Percentiles rank a stretch among this genome's conserved stretches.
Evolutionary conservation across 2,329 filamentous ascomycete species (phyloP).

Genomic region (Ustulina deusta): DNA sequence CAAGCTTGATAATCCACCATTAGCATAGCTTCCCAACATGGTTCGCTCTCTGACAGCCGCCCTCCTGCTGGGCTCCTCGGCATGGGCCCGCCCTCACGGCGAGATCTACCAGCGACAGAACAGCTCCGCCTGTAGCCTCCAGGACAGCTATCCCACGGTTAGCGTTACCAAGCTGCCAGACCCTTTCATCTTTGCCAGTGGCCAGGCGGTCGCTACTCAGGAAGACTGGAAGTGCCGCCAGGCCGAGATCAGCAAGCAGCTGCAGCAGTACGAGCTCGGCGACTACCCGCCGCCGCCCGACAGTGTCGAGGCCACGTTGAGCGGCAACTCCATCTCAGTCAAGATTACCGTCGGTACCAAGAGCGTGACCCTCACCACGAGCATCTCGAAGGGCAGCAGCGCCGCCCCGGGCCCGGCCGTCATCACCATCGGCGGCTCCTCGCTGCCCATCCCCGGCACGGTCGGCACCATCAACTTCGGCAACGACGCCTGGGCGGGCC

Average conservation of each 20-base stretch:
- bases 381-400: slow-evolving; percentile 60
- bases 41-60: slow-evolving; percentile 45
- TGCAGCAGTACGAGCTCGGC: slow-evolving; percentile 65
- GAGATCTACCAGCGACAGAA: slow-evolving; percentile 56
- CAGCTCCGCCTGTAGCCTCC: slow-evolving; percentile 51
- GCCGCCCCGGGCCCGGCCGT: slow-evolving; percentile 66
- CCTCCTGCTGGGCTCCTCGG: slow-evolving; percentile 53
- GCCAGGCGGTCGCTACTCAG: slow-evolving; percentile 59
- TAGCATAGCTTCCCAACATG: slow-evolving; percentile 42
- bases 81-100: slow-evolving; percentile 45
- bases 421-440: slow-evolving; percentile 66
- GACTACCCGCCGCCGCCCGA: slow-evolving; percentile 60
- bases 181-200: slow-evolving; percentile 61
- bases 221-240: slow-evolving; percentile 62
- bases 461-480: slow-evolving; percentile 70
- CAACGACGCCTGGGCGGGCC: slow-evolving; percentile 68
- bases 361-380: slow-evolving; percentile 59
- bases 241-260: slow-evolving; percentile 60
- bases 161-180: slow-evolving; percentile 58
- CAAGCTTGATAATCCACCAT: slow-evolving; percentile 4
- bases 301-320: slow-evolving; percentile 59
- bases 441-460: slow-evolving; percentile 65
- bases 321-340: slow-evolving; percentile 58
- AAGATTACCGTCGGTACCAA: slow-evolving; percentile 59
- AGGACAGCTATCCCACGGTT: slow-evolving; percentile 53